Evolutionary conservation across 805 yeast species (phyloP).

Genomic region (Yarrowia osloensis): DNA sequence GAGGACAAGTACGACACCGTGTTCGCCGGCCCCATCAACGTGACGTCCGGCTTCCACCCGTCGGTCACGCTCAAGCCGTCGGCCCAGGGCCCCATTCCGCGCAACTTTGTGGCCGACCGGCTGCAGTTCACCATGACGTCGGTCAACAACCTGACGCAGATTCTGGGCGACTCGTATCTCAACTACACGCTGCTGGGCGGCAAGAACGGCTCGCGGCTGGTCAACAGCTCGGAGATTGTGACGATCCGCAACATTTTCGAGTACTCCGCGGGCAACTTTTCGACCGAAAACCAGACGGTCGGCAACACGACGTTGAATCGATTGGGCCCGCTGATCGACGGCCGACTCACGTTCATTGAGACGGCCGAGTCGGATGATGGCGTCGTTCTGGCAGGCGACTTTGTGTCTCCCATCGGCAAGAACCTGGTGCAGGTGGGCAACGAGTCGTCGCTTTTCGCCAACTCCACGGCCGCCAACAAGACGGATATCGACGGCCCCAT

Average conservation of each 20-base stretch:
- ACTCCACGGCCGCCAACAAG: conserved; percentile 9
- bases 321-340: conserved; percentile 40
- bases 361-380: not conserved
- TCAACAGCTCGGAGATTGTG: conserved; percentile 31
- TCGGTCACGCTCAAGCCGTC: conserved; percentile 50
- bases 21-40: conserved; percentile 67
- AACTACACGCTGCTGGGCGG: conserved; percentile 39
- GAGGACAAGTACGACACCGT: conserved; percentile 78
- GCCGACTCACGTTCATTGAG: not conserved
- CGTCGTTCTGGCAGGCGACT: conserved; percentile 6
- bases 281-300: conserved; percentile 45
- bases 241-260: conserved; percentile 78
- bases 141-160: conserved; percentile 33
- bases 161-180: conserved; percentile 29
- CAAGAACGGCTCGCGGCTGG: conserved; percentile 1
- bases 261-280: conserved; percentile 70
- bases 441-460: not conserved
- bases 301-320: conserved; percentile 53
- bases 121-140: conserved; percentile 47
- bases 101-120: conserved; percentile 72
- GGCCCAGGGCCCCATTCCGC: conserved; percentile 39
- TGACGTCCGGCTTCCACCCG: conserved; percentile 45
- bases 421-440: not conserved
- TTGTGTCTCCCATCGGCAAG: conserved; percentile 8
- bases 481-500: conserved; percentile 15